Base-by-base conservation (phyloP, 768 basidiomycete genomes). In the Lentinula detonsa region DNA sequence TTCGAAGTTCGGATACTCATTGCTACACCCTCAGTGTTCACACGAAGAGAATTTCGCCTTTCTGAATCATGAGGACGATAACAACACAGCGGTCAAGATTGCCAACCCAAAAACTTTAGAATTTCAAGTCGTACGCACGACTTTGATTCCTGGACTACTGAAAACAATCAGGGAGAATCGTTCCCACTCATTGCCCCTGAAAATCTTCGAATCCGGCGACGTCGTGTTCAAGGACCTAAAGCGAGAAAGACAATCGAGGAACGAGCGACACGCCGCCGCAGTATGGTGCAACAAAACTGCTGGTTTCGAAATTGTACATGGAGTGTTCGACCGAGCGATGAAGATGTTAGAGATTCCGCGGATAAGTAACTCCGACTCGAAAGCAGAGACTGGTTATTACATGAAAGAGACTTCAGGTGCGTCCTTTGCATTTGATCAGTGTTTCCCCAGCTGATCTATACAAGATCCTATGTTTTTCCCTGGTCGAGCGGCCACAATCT, bases 111-210 rank as follows among this genome's bases (percentile, higher is more conserved):
- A 97, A 76, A 93, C 97, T 23, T 83, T 93, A 65, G 97, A 98
- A 73, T 98, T 97, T 76, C 97, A 99, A 75, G 90, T 98, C 61
- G 94, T 98, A 48, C 91, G 97, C 64, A 98, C 97, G 1, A 93
- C 95, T 31, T 86, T 99, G 58, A 78, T 99, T 6, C 95, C 96
- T 13, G 97, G 97, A 55, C 85, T 99, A 49, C 85, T 99, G 67
- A 99, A 99, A 77, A 97, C 95, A 16, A 80, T 97, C 49, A 89
- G 97, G 66, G 97, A 99, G 77, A 99, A 99, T 77, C 87, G 91
- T 56, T 92, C 92, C 64, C 93, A 97, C 65, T 72, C 96, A 0
- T 80, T 99, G 13, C 97, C 97, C 3, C 85, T 98, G 72, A 90
- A 87, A 63, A 84, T 98, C 61, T 99, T 98, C 71, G 97, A 99